Evolutionary conservation across 23 red algal genomes (phyloP).

Genomic region (Porphyridium purpureum): DNA sequence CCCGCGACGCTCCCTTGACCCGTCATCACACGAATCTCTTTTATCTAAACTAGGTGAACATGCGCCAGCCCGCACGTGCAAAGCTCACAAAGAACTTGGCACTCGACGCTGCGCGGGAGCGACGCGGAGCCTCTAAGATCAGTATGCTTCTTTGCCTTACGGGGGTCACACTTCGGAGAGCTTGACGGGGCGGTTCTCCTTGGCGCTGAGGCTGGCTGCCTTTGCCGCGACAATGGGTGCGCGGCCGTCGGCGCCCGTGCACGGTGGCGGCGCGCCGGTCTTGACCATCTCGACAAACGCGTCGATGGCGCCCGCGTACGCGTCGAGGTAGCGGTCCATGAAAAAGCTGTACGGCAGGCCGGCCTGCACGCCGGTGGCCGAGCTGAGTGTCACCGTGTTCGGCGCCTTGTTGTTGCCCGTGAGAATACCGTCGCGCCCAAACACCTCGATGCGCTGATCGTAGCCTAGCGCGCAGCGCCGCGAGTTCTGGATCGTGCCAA

Average conservation of each 20-base stretch:
- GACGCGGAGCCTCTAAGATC: no score
- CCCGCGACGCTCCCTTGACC: no score
- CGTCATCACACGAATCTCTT: no score
- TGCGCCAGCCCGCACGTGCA: no score
- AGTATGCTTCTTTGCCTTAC: no score
- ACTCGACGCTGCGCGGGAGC: no score
- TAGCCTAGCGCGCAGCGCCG: slow-evolving; percentile 93
- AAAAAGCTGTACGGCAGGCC: slow-evolving; percentile 83
- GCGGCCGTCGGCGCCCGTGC: slow-evolving; percentile 65
- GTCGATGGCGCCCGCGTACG: slow-evolving; percentile 70
- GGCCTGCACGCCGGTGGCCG: slow-evolving; percentile 16
- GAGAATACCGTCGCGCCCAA: slow-evolving; percentile 66
- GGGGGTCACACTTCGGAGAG: slow-evolving; percentile 42
- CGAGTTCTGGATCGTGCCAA: slow-evolving; percentile 97
- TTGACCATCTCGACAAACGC: slow-evolving; percentile 91
- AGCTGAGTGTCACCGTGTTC: slow-evolving; percentile 41
- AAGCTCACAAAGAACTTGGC: no score
- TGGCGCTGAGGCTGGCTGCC: slow-evolving; percentile 45
- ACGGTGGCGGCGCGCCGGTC: slow-evolving; percentile 24
- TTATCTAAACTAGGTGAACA: no score
- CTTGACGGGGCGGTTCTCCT: slow-evolving; percentile 56
- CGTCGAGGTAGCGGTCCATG: slow-evolving; percentile 93
- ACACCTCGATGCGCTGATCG: slow-evolving; percentile 98
- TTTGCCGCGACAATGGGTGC: slow-evolving; percentile 82
- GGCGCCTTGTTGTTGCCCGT: slow-evolving; percentile 63